Evolutionary conservation across 2,329 filamentous ascomycete species (phyloP).

Genomic region (Didymella exigua): DNA sequence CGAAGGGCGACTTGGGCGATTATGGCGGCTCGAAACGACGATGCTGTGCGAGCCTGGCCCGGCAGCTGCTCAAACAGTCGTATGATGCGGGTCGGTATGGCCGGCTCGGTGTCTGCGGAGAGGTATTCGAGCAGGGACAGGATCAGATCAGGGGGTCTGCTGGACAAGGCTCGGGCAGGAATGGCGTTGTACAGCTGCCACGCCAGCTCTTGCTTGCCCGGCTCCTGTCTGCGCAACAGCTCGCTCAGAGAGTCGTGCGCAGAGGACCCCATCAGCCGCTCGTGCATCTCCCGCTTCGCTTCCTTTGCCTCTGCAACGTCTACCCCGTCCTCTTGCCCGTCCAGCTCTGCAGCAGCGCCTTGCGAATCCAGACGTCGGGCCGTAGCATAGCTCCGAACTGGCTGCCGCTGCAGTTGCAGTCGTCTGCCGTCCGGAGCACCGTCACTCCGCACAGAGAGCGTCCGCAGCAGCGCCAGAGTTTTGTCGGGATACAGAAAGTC

Average conservation of each 20-base stretch:
- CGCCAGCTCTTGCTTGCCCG: conserved; percentile 37
- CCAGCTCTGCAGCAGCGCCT: not conserved
- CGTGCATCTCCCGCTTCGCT: conserved; percentile 27
- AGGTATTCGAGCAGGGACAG: conserved; percentile 41
- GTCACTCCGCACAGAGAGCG: conserved; percentile 27
- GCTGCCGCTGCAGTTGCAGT: not conserved
- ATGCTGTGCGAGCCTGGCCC: conserved; percentile 42
- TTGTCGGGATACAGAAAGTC: conserved; percentile 57
- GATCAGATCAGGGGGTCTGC: conserved; percentile 15
- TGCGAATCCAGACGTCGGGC: not conserved
- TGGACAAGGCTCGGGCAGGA: conserved; percentile 6
- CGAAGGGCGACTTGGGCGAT: conserved; percentile 52
- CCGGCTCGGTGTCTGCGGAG: conserved; percentile 18
- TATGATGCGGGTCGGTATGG: conserved; percentile 52
- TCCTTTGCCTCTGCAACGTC: conserved; percentile 17
- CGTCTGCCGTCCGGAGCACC: not conserved
- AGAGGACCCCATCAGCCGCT: conserved; percentile 22
- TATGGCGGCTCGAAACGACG: conserved; percentile 54
- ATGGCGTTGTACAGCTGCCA: conserved; percentile 48
- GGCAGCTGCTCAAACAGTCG: conserved; percentile 55
- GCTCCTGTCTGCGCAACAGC: conserved; percentile 20
- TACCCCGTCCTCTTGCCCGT: conserved; percentile 8
- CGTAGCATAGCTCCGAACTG: conserved; percentile 4
- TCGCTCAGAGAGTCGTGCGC: conserved; percentile 28
- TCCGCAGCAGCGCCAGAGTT: conserved; percentile 49